phyloP scores from a whole-genome alignment of 2,329 filamentous ascomycete genomes.

The Exserohilum rostratum region DNA sequence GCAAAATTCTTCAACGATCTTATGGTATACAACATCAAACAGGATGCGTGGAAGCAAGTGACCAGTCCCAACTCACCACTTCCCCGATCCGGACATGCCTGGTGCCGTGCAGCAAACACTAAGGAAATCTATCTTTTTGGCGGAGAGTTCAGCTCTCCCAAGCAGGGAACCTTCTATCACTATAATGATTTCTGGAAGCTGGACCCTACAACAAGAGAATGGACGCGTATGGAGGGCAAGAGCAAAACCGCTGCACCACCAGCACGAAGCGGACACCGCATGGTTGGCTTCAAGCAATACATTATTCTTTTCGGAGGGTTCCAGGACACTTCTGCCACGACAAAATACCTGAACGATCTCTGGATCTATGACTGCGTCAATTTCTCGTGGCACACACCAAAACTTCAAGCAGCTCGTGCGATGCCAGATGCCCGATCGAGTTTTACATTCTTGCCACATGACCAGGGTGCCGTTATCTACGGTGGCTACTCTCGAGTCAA shows the following conservation, averaged over 20 bases:
- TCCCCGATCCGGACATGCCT: slow-evolving; percentile 90
- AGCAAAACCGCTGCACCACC: slow-evolving; percentile 81
- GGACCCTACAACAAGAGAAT: slow-evolving; percentile 83
- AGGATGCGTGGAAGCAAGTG: slow-evolving; percentile 88
- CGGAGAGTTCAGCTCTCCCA: slow-evolving; percentile 94
- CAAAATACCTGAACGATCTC: slow-evolving; percentile 89
- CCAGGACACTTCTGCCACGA: slow-evolving; percentile 94
- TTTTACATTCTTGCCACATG: slow-evolving; percentile 89
- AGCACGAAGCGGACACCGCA: slow-evolving; percentile 87
- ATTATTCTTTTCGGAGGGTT: slow-evolving; percentile 96
- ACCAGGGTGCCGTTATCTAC: slow-evolving; percentile 85
- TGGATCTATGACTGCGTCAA: slow-evolving; percentile 95
- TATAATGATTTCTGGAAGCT: slow-evolving; percentile 98
- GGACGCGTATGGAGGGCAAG: slow-evolving; percentile 84
- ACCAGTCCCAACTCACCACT: slow-evolving; percentile 91
- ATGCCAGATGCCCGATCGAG: slow-evolving; percentile 91
- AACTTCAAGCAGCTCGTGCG: slow-evolving; percentile 75
- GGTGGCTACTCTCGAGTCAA: slow-evolving; percentile 95
- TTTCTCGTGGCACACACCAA: slow-evolving; percentile 82
- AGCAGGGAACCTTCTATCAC: slow-evolving; percentile 98
- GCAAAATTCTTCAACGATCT: slow-evolving; percentile 74
- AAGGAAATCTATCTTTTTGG: slow-evolving; percentile 91
- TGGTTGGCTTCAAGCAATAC: slow-evolving; percentile 98
- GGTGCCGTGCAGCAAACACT: slow-evolving; percentile 86
- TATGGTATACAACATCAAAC: slow-evolving; percentile 74